Conservation (phyloP, 371 early-diverging fungal genomes). For the Haplosporangium sp. region DNA sequence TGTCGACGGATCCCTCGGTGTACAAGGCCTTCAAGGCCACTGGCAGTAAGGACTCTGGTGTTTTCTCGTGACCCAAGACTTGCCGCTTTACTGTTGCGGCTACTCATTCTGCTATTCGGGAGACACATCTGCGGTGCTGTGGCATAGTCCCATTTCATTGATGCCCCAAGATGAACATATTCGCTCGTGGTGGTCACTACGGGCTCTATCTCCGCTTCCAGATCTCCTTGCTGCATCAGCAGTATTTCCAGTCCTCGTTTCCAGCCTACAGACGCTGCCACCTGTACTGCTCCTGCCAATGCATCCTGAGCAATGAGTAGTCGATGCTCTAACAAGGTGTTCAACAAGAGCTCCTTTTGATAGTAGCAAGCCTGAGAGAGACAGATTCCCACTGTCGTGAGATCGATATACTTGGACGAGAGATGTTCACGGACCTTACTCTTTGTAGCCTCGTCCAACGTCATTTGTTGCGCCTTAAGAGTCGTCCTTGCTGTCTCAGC, state of each 20-base stretch:
- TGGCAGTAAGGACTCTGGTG: neutral
- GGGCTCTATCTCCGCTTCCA: conserved; percentile 50
- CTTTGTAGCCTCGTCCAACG: conserved; percentile 17
- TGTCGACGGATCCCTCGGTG: conserved; percentile 20
- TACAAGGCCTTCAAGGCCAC: conserved; percentile 7
- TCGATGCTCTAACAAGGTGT: conserved; percentile 36
- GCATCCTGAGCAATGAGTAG: conserved; percentile 49
- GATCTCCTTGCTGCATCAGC: conserved; percentile 45
- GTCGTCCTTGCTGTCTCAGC: neutral
- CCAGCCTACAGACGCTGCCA: conserved; percentile 52
- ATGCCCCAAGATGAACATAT: conserved; percentile 31
- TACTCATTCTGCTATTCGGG: too few species aligned
- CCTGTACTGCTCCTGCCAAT: conserved; percentile 47
- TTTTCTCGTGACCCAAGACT: too few species aligned
- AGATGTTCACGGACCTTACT: conserved; percentile 31
- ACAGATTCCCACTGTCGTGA: conserved; percentile 51
- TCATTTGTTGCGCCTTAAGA: conserved; percentile 4
- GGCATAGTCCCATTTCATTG: conserved; percentile 51
- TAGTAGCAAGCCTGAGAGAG: conserved; percentile 50
- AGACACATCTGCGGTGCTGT: conserved; percentile 15
- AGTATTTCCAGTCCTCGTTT: conserved; percentile 40
- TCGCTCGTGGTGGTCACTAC: conserved; percentile 42
- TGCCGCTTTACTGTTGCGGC: too few species aligned
- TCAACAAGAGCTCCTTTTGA: conserved; percentile 25
- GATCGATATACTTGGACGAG: conserved; percentile 34